Base-by-base conservation (phyloP, 2,329 filamentous ascomycete species). In the Phialemoniopsis sp. region DNA sequence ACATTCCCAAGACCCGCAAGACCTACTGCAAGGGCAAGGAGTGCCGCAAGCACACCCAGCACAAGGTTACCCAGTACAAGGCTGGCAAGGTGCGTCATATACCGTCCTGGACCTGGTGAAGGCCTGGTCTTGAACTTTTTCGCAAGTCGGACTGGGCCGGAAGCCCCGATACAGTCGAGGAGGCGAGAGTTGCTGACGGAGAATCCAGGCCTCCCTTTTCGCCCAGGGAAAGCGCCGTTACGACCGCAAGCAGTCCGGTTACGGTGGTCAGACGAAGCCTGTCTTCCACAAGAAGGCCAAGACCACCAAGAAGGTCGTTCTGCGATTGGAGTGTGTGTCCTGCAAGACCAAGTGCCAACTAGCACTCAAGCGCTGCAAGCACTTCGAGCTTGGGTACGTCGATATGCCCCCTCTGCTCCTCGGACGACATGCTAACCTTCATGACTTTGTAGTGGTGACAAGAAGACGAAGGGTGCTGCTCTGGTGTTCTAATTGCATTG, bases 281-380 rank as follows among this genome's bases (percentile, higher is more conserved):
- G 90, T 98, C 66, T 98, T 97, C 87, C 93, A 97, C 88, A 98
- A 97, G 86, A 97, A 96, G 80, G 93, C 93, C 57, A 98, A 98
- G 87, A 98, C 93, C 59, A 98, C 93, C 68, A 98, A 98, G 88
- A 98, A 98, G 86, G 87, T 98, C 62, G 94, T 98, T 64, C 78
- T 98, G 73, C 85, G 93, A 78, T 77, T 98, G 72, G 93, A 98
- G 74, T 98, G 93, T 81, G 91, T 89, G 66, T 70, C 76, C 59
- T 98, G 93, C 89, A 97, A 97, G 87, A 85, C 89, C 70, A 97
- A 96, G 86, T 84, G 83, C 72, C 89, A 98, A 80, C 81, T 98
- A 66, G 82, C 93, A 59, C 80, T 98, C 73, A 98, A 98, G 87
- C 89, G 93, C 69, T 98, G 93, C 89, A 98, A 98, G 87, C 93